Base-by-base conservation (phyloP, 2,329 filamentous ascomycete genomes). In the Diaporthe sp. region DNA sequence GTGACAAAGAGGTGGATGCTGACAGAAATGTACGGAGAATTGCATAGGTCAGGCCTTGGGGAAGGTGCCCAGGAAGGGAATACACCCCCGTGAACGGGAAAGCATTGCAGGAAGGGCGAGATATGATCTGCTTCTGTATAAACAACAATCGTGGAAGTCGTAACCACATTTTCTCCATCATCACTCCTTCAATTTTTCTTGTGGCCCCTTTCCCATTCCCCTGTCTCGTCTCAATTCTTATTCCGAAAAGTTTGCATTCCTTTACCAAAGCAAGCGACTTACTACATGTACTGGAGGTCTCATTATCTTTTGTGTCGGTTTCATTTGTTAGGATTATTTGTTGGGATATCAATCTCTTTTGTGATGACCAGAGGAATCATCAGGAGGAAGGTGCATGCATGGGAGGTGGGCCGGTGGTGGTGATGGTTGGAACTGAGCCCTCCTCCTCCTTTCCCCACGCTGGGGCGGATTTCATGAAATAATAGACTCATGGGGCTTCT, bases 101-200 rank as follows among this genome's bases (percentile, higher is more conserved):
- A 65, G 58, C 58, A 57, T 65, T 57, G 49, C 61, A 55, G 58
- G 37, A 55, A 53, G 53, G 44, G 28, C 60, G 62, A 53, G 65
- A 77, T 61, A 73, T 73, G 75, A 75, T 77, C 73, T 75, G 76
- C 73, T 73, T 74, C 73, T 75, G 76, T 77, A 77, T 75, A 77
- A 76, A 76, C 70, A 49, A 70, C 60, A 77, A 49, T 34, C 51
- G 62, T 75, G 76, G 76, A 73, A 61, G 70, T 65, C 71, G 55
- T 46, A 70, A 73, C 73, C 76, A 75, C 73, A 73, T 17, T 72
- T 71, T 74, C 65, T 61, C 65, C 65, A 70, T 28, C 46, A 46
- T 68, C 46, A 73, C 34, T 65, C 49, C 58, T 65, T 73, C 19
- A 60, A 19, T 46, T 65, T 65, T 73, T 53, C 71, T 73, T 57